phyloP scores from a whole-genome alignment of 1,284 basidiomycete species.

The Trichosporon sp. region DNA sequence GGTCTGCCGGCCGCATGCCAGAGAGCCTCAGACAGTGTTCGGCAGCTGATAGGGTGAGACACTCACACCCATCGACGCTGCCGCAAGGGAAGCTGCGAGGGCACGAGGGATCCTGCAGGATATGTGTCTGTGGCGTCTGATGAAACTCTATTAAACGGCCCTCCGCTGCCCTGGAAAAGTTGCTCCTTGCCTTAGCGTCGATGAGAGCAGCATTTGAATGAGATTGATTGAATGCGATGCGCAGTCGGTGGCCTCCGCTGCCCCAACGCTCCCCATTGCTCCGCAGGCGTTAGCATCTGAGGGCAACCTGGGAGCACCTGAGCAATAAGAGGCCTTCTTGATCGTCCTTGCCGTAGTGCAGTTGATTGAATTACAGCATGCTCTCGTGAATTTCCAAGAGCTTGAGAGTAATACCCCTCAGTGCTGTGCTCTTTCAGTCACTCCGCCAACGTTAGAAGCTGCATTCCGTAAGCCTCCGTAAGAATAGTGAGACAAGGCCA shows the following conservation, averaged over 20 bases:
- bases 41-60: not conserved
- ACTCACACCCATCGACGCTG: not conserved
- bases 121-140: not conserved
- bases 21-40: not conserved
- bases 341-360: not conserved
- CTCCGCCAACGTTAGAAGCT: not conserved
- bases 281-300: not conserved
- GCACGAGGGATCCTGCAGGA: not conserved
- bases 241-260: not conserved
- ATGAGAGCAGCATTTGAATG: not conserved
- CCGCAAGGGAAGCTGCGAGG: not conserved
- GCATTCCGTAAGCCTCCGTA: not conserved
- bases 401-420: not conserved
- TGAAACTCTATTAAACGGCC: slow-evolving; percentile 1
- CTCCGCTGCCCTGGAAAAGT: not conserved
- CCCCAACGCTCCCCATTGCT: not conserved
- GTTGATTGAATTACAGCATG: not conserved
- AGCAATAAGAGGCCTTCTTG: not conserved
- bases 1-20: slow-evolving; percentile 5
- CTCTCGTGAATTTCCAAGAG: not conserved
- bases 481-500: not conserved
- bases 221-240: not conserved
- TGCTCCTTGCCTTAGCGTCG: slow-evolving; percentile 1
- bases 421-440: not conserved
- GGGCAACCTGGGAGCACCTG: too few relatives aligned